A percentile compares a stretch with the other conserved stretches of the same genome.
These are phyloP conservation scores for Nevesoporus exiguus DNA, from an alignment of 768 basidiomycete genomes.

Conservation along the genomic window DNA sequence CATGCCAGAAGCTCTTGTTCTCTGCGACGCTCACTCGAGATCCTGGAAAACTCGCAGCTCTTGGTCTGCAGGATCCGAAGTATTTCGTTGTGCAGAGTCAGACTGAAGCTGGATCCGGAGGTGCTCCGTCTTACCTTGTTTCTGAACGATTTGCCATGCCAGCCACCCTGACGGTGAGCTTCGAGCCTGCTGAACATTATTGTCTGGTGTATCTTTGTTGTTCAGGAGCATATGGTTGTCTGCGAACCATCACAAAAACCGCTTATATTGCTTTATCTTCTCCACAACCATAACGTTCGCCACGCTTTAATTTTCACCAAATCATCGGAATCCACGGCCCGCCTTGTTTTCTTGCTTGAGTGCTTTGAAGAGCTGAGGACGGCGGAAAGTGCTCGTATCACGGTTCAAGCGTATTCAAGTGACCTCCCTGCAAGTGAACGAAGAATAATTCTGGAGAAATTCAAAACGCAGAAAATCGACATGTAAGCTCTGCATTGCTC, in stretches of 20 bases:
- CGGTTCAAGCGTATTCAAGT: constrained; percentile 78
- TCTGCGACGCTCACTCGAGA: constrained; percentile 94
- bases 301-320: constrained; percentile 96
- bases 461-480: constrained; percentile 76
- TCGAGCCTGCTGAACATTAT: not conserved
- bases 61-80: constrained; percentile 74
- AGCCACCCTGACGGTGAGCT: constrained; percentile 61
- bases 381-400: constrained; percentile 27
- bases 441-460: constrained; percentile 72
- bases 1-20: constrained; percentile 93
- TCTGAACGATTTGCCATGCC: constrained; percentile 85
- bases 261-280: constrained; percentile 82
- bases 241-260: constrained; percentile 81
- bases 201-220: constrained; percentile 1
- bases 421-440: constrained; percentile 75
- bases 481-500: constrained; percentile 50
- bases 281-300: constrained; percentile 55
- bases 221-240: constrained; percentile 83
- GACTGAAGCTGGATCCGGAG: constrained; percentile 33
- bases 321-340: constrained; percentile 82
- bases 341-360: constrained; percentile 78
- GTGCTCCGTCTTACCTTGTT: constrained; percentile 48
- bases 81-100: constrained; percentile 81
- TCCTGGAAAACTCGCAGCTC: constrained; percentile 85
- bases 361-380: constrained; percentile 64